Evolutionary conservation across 768 basidiomycete species (phyloP), one percentile per base, ranked within the genome.

Genomic region (Zangia roseola): DNA sequence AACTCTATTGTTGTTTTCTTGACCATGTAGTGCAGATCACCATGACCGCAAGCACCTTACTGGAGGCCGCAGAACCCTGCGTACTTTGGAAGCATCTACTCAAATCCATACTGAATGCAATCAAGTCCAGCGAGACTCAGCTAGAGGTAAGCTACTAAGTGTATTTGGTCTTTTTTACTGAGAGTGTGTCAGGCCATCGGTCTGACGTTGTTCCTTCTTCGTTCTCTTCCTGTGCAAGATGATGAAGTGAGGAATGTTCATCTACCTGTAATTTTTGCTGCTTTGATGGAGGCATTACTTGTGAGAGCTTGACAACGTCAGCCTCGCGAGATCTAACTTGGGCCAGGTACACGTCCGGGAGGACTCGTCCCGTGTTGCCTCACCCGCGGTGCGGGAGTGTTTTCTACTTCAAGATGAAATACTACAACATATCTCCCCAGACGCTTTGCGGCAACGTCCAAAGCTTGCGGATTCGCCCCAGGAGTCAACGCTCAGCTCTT

Each of bases 51-150:
- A 86, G 80, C 53, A 89, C 91, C 2, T 72, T 99, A 0, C 92
- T 94, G 55, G 94, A 98, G 66, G 86, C 90, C n/a, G 79, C 88
- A 14, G 97, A 99, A 52, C 97, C 94, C 3, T 80, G 82, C 45
- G 74, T 92, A 36, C 73, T 93, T 5, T 99, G 95, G 95, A 86
- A 82, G 56, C 79, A 84, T 39, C 60, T 99, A 0, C 75, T 91
- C 44, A 59, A 67, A 34, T 67, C 75, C 7, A 69, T 86, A n/a
- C 72, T 86, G 52, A 55, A 71, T 2, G 82, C 86, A 48, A 68
- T 91, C 14, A 63, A 62, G 3, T 75, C 74, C 5, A 70, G 74
- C 48, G 74, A 69, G 24, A 60, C 56, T 3, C 56, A 64, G 8
- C 61, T 69, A 25, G 83, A 87, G 74, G 87, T 84, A 56, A 25